Base-by-base conservation (phyloP, 1,284 basidiomycete species). In the Coriolopsis trogii region DNA sequence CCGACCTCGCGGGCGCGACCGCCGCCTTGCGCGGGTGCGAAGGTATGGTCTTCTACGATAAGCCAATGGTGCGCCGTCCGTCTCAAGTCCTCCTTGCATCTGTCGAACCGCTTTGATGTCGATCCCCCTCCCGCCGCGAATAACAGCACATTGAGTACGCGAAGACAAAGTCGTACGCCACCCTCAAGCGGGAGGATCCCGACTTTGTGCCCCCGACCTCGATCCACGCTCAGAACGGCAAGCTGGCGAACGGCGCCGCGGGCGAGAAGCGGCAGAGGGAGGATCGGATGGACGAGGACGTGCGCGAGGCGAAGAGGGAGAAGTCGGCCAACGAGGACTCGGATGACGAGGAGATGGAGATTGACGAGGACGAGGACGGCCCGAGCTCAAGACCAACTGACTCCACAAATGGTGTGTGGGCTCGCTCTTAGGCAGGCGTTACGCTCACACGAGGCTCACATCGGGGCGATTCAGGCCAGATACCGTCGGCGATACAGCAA, bases 41-140 rank as follows among this genome's bases (percentile, higher is more conserved):
- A 62, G 95, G 95, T 48, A 92, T 96, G 80, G 61, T 85, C 16
- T 98, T 98, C 74, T 98, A 98, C 68, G 93, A 94, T 63, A 93
- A 91, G 65, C 87, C 89, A 33, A 78, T 96, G 69, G 93, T 94
- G 70, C 73, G 87, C 79, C 46, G 41, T 60, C 59, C 64, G 53
- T 66, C 64, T 67, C 60, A 66, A 58, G 57, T 34, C 51, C 49
- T 54, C 15, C 42, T 46, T 46, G 55, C 58, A 54, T 62, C 55
- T 63, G 57, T 63, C 59, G 62, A 21, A 63, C 58, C 61, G 62
- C 61, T 63, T 69, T 69, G 66, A 69, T 67, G 44, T 55, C 59
- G 62, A 67, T 53, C 56, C 64, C 56, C 58, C 56, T 54, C 45
- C 49, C 41, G 47, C 49, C 53, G 61, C 56, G n/a, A 8, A 31